A percentile compares a stretch with the other conserved stretches of the same genome.
phyloP scores from a whole-genome alignment of 1,284 basidiomycete species.

The Filobasidium uniguttulatum region DNA sequence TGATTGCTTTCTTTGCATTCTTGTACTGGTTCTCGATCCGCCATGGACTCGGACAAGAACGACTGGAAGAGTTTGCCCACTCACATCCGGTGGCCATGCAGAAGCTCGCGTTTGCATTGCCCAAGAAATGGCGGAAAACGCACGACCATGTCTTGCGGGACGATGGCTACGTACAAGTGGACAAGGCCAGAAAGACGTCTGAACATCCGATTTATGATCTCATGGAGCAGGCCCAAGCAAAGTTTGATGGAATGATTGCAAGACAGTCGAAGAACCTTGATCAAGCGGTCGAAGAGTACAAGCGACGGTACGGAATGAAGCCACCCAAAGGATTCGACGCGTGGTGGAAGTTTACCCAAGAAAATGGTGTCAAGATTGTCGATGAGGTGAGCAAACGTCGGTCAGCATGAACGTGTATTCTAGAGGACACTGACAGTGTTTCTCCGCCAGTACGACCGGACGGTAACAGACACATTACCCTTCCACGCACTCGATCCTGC shows the following conservation, averaged over 20 bases:
- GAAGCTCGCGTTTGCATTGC: neutral
- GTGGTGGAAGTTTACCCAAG: conserved; percentile 49
- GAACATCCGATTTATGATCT: conserved; percentile 25
- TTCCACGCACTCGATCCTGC: conserved; percentile 32
- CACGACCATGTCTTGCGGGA: conserved; percentile 5
- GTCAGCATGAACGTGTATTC: no score
- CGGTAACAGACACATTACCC: conserved; percentile 31
- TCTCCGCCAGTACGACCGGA: conserved; percentile 26
- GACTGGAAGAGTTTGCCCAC: neutral
- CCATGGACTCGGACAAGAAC: conserved; percentile 28
- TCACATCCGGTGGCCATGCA: no score
- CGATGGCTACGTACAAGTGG: conserved; percentile 11
- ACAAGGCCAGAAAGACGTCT: neutral
- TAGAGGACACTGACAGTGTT: neutral
- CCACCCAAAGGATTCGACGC: conserved; percentile 39
- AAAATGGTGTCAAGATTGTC: conserved; percentile 58
- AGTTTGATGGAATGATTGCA: conserved; percentile 23
- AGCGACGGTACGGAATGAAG: conserved; percentile 40
- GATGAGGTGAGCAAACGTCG: conserved; percentile 48
- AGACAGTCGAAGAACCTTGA: conserved; percentile 45
- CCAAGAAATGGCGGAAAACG: conserved; percentile 3
- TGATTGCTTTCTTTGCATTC: conserved; percentile 28
- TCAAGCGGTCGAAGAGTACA: conserved; percentile 47
- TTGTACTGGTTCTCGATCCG: conserved; percentile 37
- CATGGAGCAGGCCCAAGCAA: conserved; percentile 32